Evolutionary conservation across 257 asterid genomes (phyloP), one percentile per base, ranked within the genome.

Genomic region (Nemophila menziesii): DNA sequence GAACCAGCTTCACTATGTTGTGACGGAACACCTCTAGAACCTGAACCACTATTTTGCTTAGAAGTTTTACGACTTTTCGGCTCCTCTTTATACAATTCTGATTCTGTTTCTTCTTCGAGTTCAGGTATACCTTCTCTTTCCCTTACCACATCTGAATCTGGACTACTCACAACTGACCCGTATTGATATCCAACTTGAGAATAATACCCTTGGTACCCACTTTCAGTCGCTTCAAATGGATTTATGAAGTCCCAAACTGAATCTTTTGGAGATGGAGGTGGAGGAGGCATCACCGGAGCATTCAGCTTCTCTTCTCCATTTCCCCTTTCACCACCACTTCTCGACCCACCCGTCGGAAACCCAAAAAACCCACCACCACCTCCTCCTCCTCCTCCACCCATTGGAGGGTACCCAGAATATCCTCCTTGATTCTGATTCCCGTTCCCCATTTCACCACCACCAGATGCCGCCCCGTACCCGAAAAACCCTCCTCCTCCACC

Each of bases 101-200:
- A 61, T 73, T 85, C 99, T 19, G 94, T 85, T 60, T 78, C 96
- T 55, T 90, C 99, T 67, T 90, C 99, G 75, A 90, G 67, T 54
- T 90, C 96, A 49, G 99, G 99, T 60, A 90, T 90, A 38, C 99
- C 98, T 54, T 90, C 96, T 33, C 93, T 81, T 73, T 70, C 79
- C 70, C 99, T 85, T 68, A 85, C 93, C 67, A 80, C 96, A 43
- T 33, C 64, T 7, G 93, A 90, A 81, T 81, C 86, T 5, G 99
- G 99, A 62, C 96, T 90, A 66, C 94, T 79, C 16, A 55, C 54
- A 39, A 52, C 57, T 10, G 94, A 76, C 44, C 69, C 71, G 33
- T 66, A 21, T 1, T 46, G 51, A 39, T 27, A 11, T 2, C 68
- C 57, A 40, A 53, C 65, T 39, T 69, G 54, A 4, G 75, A 44